These are phyloP conservation scores for Kandelia obovata DNA, from an alignment of 345 rosid species.

Conservation along the genomic window DNA sequence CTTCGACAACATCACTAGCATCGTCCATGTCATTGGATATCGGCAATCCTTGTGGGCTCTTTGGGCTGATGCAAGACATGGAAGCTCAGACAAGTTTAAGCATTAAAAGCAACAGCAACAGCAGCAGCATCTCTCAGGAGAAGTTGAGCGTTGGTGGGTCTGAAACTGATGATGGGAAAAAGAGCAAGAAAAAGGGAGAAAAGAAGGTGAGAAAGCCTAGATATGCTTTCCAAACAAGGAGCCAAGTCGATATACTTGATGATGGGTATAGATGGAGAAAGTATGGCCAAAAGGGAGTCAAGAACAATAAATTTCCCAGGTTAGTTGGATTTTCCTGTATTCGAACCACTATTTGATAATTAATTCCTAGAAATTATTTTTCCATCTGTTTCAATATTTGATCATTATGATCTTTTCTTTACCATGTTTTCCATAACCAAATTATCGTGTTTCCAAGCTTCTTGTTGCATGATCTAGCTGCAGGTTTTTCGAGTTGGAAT, in stretches of 20 bases:
- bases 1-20: conserved; percentile 12
- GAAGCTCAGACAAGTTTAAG: conserved; percentile 7
- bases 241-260: conserved; percentile 86
- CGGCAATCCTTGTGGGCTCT: conserved; percentile 14
- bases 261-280: conserved; percentile 96
- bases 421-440: too few species aligned
- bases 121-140: not conserved
- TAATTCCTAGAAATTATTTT: too few species aligned
- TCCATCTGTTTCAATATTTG: too few species aligned
- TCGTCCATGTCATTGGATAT: conserved; percentile 15
- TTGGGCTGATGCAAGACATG: conserved; percentile 33
- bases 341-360: not conserved
- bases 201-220: conserved; percentile 57
- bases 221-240: conserved; percentile 81
- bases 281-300: conserved; percentile 84
- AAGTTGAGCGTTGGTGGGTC: conserved; percentile 10
- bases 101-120: not conserved
- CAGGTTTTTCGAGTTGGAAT: too few species aligned
- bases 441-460: too few species aligned
- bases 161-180: conserved; percentile 23
- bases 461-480: too few species aligned
- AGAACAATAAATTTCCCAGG: conserved; percentile 84
- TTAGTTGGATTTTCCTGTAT: not conserved
- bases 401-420: too few species aligned
- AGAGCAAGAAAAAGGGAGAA: conserved; percentile 38